Conservation (phyloP, 345 rosid species). For the Jatropha curcas region DNA sequence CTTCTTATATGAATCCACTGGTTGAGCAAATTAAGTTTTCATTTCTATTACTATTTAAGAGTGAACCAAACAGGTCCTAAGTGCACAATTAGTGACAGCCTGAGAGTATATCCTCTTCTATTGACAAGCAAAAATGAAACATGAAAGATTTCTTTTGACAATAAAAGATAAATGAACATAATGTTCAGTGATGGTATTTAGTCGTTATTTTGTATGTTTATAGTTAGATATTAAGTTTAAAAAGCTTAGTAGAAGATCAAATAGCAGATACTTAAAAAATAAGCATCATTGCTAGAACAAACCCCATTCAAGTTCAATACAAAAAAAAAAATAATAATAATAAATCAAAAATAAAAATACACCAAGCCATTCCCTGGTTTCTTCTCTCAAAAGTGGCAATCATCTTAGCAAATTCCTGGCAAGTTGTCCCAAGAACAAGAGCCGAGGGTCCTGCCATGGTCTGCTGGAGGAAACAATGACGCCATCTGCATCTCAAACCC, state of each 20-base stretch:
- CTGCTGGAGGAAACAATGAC: slow-evolving; percentile 43
- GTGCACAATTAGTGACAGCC: no score
- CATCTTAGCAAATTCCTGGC: slow-evolving; percentile 44
- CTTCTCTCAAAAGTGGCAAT: background rate
- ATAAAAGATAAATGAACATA: background rate
- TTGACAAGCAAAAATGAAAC: background rate
- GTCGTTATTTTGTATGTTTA: background rate
- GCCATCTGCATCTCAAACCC: slow-evolving; percentile 63
- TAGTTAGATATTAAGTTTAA: background rate
- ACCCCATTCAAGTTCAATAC: slow-evolving; percentile 1
- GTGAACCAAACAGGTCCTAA: no score
- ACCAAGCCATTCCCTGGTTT: background rate
- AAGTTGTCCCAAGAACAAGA: slow-evolving; percentile 52
- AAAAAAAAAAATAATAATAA: background rate
- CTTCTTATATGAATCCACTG: background rate
- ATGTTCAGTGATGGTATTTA: background rate
- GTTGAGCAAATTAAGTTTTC: background rate
- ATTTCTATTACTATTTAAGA: no score
- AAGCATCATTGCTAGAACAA: slow-evolving; percentile 5
- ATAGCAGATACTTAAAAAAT: background rate
- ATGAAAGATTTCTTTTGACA: background rate
- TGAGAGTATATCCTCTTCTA: no score
- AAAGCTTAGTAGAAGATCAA: background rate
- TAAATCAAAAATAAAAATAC: background rate
- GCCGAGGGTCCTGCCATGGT: slow-evolving; percentile 30